These are phyloP conservation scores for Fusarium pilosicola DNA, from an alignment of 2,329 filamentous ascomycete genomes.

Conservation along the genomic window DNA sequence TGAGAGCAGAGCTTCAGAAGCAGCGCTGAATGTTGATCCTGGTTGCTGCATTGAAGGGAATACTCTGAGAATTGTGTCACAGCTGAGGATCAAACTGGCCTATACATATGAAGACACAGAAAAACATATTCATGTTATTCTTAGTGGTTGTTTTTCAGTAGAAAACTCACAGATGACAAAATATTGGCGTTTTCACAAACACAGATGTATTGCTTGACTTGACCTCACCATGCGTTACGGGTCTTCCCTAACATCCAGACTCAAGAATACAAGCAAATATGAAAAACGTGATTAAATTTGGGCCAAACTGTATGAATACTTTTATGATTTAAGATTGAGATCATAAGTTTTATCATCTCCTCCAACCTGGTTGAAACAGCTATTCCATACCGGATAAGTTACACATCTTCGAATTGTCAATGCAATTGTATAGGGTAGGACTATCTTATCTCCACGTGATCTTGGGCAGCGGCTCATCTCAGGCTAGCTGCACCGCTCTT, in stretches of 20 bases:
- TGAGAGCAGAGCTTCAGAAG: background rate
- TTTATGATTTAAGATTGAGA: background rate
- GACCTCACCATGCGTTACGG: accelerated
- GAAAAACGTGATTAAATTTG: accelerated
- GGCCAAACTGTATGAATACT: accelerated
- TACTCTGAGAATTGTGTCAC: background rate
- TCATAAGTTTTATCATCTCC: background rate
- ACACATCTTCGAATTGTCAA: background rate
- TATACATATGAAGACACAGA: accelerated
- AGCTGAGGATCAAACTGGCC: accelerated
- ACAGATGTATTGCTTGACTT: accelerated
- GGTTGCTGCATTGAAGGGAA: background rate
- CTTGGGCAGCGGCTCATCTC: slow-evolving; percentile 1
- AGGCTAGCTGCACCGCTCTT: slow-evolving; percentile 34
- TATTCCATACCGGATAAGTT: background rate
- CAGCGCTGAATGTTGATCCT: background rate
- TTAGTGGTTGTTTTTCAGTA: accelerated
- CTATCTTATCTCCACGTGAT: slow-evolving; percentile 11
- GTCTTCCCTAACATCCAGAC: accelerated
- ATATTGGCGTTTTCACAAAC: background rate
- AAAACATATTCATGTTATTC: accelerated
- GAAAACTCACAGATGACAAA: too few species aligned
- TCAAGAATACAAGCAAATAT: accelerated
- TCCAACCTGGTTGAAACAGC: background rate
- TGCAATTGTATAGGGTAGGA: background rate